Conservation (phyloP, 2,329 filamentous ascomycete genomes). For the Allantophomopsis cytisporea region DNA sequence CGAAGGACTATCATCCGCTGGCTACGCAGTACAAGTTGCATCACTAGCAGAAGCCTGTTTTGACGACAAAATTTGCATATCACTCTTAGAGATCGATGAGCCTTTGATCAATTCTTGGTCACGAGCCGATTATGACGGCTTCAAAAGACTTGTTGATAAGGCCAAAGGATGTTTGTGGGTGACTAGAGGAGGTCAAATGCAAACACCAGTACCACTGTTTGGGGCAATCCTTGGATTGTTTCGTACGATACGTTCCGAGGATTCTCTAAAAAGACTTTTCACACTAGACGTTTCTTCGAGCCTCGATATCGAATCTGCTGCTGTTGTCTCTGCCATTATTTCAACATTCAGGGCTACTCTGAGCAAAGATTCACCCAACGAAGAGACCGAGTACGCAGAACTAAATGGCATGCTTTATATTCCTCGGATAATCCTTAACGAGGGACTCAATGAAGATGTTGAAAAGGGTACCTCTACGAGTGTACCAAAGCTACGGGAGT, state of each 20-base stretch:
- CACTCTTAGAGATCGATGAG: too few species aligned
- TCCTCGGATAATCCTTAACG: not conserved
- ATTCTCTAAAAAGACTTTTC: not conserved
- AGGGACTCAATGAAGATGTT: not conserved
- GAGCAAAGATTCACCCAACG: too few species aligned
- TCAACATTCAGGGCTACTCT: not conserved
- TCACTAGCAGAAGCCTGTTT: too few species aligned
- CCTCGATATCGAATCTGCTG: too few species aligned
- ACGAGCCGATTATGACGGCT: not conserved
- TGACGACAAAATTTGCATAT: too few species aligned
- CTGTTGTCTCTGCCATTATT: not conserved
- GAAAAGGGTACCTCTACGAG: not conserved
- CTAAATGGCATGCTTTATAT: not conserved
- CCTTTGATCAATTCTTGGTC: too few species aligned
- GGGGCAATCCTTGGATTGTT: not conserved
- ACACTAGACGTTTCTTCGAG: not conserved
- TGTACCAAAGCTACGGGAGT: not conserved
- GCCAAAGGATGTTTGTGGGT: not conserved
- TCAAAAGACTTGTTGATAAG: not conserved
- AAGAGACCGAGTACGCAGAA: not conserved
- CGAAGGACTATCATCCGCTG: too few species aligned
- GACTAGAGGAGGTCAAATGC: not conserved
- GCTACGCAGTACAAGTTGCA: too few species aligned
- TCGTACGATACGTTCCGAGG: not conserved
- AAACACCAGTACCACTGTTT: not conserved